phyloP scores from a whole-genome alignment of 1,284 basidiomycete species.

The Lentinus polychrous region DNA sequence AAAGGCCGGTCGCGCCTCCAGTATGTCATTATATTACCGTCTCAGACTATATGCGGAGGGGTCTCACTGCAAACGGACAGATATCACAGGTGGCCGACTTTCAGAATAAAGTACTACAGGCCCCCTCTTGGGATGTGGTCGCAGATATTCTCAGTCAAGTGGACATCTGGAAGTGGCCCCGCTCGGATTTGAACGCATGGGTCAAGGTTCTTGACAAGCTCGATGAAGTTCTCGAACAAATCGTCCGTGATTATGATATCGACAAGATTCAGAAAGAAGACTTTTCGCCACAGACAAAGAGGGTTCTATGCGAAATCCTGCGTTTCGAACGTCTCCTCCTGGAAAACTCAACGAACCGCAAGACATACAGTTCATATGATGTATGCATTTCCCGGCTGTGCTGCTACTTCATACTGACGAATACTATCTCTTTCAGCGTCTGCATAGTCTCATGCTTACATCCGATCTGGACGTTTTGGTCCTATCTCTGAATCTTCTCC shows the following conservation, averaged over 20 bases:
- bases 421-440: slow-evolving; percentile 47
- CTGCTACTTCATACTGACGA: slow-evolving; percentile 13
- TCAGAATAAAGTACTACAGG: slow-evolving; percentile 59
- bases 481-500: slow-evolving; percentile 76
- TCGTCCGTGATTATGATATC: slow-evolving; percentile 79
- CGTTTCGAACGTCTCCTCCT: slow-evolving; percentile 85
- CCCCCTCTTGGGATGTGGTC: slow-evolving; percentile 55
- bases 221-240: slow-evolving; percentile 79
- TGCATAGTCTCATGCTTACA: slow-evolving; percentile 85
- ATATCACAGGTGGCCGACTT: slow-evolving; percentile 72
- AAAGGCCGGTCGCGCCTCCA: slow-evolving; percentile 59
- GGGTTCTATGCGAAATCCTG: slow-evolving; percentile 75
- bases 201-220: slow-evolving; percentile 93
- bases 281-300: slow-evolving; percentile 77
- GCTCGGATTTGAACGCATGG: slow-evolving; percentile 97
- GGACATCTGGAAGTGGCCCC: slow-evolving; percentile 88
- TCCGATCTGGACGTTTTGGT: slow-evolving; percentile 88
- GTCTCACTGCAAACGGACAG: slow-evolving; percentile 29
- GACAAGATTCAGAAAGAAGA: slow-evolving; percentile 77
- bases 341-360: slow-evolving; percentile 97
- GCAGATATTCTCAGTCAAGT: slow-evolving; percentile 57
- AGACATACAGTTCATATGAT: slow-evolving; percentile 95
- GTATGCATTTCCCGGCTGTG: slow-evolving; percentile 43
- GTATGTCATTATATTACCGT: slow-evolving; percentile 34
- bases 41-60: slow-evolving; percentile 4